Evolutionary conservation across 129 eudicot species (phyloP).

Genomic region (Flaveria robusta): DNA sequence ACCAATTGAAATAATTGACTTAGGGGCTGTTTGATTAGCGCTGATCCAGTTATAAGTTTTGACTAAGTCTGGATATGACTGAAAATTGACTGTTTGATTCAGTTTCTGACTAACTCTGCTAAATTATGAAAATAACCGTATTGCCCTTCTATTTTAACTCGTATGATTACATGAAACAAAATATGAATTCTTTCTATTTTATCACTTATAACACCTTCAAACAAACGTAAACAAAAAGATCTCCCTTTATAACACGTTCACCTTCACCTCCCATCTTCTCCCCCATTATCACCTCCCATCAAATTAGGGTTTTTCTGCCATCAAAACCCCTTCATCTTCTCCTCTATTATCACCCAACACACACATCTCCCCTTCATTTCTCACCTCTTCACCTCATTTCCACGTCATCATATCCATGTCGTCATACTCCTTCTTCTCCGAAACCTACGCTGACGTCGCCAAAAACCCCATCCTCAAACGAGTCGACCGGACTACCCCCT

Average conservation of each 20-base stretch:
- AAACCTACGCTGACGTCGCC: conserved; percentile 6
- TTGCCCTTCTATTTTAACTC: too few species aligned
- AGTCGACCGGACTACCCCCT: conserved; percentile 45
- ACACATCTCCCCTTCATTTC: not conserved
- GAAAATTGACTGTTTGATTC: too few species aligned
- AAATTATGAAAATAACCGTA: too few species aligned
- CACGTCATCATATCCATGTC: conserved; percentile 17
- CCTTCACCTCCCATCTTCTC: conserved; percentile 8
- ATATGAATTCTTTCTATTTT: too few species aligned
- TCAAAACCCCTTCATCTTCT: conserved; percentile 15
- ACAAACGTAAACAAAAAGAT: too few species aligned
- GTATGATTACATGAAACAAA: too few species aligned
- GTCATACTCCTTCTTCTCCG: conserved; percentile 31
- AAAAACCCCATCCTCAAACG: conserved; percentile 15
- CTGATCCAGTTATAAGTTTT: too few species aligned
- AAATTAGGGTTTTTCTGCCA: conserved; percentile 8
- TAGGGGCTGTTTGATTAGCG: too few species aligned
- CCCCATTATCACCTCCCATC: conserved; percentile 28
- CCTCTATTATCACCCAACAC: not conserved
- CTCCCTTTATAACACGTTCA: conserved; percentile 8
- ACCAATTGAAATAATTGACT: too few species aligned
- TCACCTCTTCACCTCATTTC: not conserved
- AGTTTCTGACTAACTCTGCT: too few species aligned
- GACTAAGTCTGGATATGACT: too few species aligned
- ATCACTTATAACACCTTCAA: too few species aligned